Percentiles rank a stretch among this genome's conserved stretches.
These are phyloP conservation scores for Jatropha multifida DNA, from an alignment of 441 rosid genomes.

Conservation along the genomic window DNA sequence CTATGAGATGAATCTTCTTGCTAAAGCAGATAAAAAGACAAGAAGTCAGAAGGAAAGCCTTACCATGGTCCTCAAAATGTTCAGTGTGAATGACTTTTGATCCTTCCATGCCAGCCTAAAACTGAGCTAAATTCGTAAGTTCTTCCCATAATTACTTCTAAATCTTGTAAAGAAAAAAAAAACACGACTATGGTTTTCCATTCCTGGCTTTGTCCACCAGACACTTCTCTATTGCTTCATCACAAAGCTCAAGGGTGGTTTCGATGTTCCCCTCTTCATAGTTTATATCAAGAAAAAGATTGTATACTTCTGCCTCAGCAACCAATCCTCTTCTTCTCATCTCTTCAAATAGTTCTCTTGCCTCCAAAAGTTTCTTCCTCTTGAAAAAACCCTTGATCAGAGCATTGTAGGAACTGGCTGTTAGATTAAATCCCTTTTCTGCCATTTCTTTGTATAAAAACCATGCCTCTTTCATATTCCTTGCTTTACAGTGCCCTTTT, in stretches of 20 bases:
- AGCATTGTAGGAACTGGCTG: constrained; percentile 60
- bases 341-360: constrained; percentile 66
- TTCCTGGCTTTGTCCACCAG: constrained; percentile 43
- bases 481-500: constrained; percentile 84
- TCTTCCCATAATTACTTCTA: constrained; percentile 1
- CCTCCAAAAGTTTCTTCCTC: constrained; percentile 70
- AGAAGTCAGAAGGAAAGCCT: background rate
- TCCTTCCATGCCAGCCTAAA: constrained; percentile 1
- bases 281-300: constrained; percentile 54
- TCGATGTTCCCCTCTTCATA: constrained; percentile 63
- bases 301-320: constrained; percentile 57
- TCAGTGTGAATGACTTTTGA: background rate
- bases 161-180: background rate
- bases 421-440: constrained; percentile 55
- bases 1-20: background rate
- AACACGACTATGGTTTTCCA: constrained; percentile 30
- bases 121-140: background rate
- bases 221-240: constrained; percentile 69
- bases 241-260: constrained; percentile 65
- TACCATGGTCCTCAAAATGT: constrained; percentile 22
- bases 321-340: constrained; percentile 68
- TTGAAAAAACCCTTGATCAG: constrained; percentile 70
- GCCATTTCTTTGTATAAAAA: constrained; percentile 70
- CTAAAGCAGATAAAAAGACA: background rate
- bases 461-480: constrained; percentile 97